phyloP scores from a whole-genome alignment of 352 stramenopile genomes.

The Phytopythium mirpurense region DNA sequence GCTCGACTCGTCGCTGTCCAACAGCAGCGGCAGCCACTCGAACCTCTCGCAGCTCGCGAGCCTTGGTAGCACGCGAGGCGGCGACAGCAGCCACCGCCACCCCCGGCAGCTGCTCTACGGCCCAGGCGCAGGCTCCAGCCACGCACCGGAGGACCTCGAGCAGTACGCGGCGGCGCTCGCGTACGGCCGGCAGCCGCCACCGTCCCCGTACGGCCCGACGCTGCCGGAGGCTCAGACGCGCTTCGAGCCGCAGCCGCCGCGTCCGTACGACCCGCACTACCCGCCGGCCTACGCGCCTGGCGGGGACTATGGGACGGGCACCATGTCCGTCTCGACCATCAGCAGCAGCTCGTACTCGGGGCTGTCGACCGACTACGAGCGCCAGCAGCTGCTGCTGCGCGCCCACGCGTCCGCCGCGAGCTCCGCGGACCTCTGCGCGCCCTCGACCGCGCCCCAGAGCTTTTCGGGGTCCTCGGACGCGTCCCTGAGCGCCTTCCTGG shows the following conservation, averaged over 20 bases:
- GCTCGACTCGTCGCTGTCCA: constrained; percentile 9
- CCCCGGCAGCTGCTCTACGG: no score
- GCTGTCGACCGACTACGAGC: constrained; percentile 23
- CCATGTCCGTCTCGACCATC: constrained; percentile 42
- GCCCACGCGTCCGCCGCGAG: constrained; percentile 10
- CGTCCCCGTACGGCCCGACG: neutral
- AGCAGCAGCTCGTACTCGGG: constrained; percentile 41
- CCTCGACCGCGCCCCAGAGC: constrained; percentile 16
- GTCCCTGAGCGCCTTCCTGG: constrained; percentile 31
- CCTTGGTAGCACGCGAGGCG: constrained; percentile 4
- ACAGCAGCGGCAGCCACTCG: constrained; percentile 10
- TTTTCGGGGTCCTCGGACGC: constrained; percentile 37
- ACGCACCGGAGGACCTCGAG: neutral
- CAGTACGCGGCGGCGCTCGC: neutral
- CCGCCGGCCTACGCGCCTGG: constrained; percentile 13
- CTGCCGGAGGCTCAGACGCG: constrained; percentile 7
- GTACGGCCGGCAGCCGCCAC: neutral
- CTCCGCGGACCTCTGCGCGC: constrained; percentile 20
- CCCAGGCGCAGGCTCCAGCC: neutral
- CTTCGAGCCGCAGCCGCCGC: constrained; percentile 4
- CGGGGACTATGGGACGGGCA: no score
- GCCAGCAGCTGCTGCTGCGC: constrained; percentile 10
- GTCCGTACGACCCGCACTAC: constrained; percentile 13
- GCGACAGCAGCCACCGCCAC: neutral
- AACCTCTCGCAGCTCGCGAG: constrained; percentile 21